Conservation (phyloP, 2,329 filamentous ascomycete genomes). For the Colletotrichum costaricense region DNA sequence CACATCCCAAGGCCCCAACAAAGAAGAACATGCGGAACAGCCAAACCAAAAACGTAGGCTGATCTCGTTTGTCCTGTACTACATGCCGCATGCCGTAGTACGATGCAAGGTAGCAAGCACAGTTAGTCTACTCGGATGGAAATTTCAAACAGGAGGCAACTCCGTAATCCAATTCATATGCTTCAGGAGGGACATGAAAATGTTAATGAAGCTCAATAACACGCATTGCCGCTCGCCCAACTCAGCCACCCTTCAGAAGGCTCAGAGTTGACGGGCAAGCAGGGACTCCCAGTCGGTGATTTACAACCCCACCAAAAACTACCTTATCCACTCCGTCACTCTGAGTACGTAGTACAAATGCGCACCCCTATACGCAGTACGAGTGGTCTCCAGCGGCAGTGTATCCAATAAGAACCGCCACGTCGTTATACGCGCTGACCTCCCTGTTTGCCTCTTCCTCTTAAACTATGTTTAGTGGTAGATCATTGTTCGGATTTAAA, state of each 20-base stretch:
- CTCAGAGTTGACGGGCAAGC: not conserved
- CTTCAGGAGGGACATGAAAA: not conserved
- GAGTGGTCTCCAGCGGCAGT: not conserved
- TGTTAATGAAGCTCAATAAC: constrained; percentile 7
- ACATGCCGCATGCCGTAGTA: not conserved
- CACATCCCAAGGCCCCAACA: no score
- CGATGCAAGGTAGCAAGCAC: not conserved
- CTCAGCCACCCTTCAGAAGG: constrained; percentile 6
- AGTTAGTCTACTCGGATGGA: not conserved
- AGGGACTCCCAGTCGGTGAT: not conserved
- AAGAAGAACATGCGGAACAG: no score
- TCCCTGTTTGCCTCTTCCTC: not conserved
- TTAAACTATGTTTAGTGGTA: not conserved
- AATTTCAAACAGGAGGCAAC: not conserved
- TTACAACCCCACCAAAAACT: not conserved
- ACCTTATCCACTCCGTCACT: not conserved
- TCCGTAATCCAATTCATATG: not conserved
- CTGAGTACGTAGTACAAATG: no score
- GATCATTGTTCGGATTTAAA: not conserved
- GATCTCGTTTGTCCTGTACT: rapidly evolving
- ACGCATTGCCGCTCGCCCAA: not conserved
- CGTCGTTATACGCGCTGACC: not conserved
- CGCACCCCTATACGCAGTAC: not conserved
- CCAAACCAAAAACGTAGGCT: no score
- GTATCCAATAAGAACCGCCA: not conserved